A percentile compares a stretch with the other conserved stretches of the same genome.
Conservation (phyloP, 108 stramenopile genomes). For the Epithemia pelagica region DNA sequence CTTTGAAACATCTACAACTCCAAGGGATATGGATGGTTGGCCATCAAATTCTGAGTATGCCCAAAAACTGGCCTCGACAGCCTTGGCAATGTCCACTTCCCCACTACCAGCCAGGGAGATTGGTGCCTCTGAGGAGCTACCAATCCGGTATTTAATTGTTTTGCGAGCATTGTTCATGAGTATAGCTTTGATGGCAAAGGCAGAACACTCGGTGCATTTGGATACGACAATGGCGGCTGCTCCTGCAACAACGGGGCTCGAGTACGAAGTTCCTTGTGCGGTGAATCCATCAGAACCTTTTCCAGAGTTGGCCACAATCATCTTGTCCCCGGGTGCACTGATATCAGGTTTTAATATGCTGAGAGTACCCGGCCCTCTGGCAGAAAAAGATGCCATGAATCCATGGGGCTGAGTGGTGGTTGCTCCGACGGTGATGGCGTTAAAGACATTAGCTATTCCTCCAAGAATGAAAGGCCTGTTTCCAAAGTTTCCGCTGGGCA, state of each 20-base stretch:
- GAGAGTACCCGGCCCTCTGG: conserved; percentile 21
- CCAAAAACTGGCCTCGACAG: conserved; percentile 21
- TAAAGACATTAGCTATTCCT: conserved; percentile 7
- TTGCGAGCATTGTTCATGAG: conserved; percentile 22
- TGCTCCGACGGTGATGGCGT: conserved; percentile 17
- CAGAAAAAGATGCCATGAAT: conserved; percentile 15
- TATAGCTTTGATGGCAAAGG: conserved; percentile 24
- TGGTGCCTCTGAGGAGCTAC: conserved; percentile 1
- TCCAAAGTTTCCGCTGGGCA: conserved; percentile 15
- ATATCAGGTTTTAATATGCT: conserved; percentile 28
- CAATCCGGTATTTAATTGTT: conserved; percentile 9
- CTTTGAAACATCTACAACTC: conserved; percentile 13
- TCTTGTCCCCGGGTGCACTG: conserved; percentile 8
- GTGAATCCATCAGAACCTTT: conserved; percentile 2
- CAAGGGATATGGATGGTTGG: conserved; percentile 20
- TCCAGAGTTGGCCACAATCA: conserved; percentile 10
- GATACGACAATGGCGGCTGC: conserved; percentile 54
- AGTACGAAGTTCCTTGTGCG: conserved; percentile 50
- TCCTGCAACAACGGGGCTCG: conserved; percentile 73
- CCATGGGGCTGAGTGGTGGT: conserved; percentile 5
- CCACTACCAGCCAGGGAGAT: conserved; percentile 25
- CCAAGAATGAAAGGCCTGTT: conserved; percentile 26
- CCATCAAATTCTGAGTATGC: conserved; percentile 23
- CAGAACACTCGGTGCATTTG: conserved; percentile 19
- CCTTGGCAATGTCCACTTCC: conserved; percentile 17